Base-by-base conservation (phyloP, 305 asterid species). In the Fraxinus ornus region DNA sequence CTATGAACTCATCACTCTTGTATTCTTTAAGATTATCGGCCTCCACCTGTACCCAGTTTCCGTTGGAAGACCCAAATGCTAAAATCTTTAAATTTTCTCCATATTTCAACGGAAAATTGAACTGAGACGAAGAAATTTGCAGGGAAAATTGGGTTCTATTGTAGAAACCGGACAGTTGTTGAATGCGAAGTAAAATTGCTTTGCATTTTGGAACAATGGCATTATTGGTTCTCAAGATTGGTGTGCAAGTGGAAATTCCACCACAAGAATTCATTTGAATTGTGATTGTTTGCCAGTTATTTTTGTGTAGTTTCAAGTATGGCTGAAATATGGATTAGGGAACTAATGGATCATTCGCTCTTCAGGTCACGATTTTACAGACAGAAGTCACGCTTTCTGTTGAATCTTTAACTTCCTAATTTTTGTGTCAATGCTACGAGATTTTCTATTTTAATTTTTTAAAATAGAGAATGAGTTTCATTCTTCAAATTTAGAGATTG, bases 1-100 rank as follows among this genome's bases (percentile, higher is more conserved):
- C 99, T 30, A 94, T 77, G 86, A 92, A 92, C 82, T 89, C 94
- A 82, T 87, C 89, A 74, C 83, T 90, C 44, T 78, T 37, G 84
- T 80, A 86, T 37, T 86, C 90, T 57, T 49, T 73, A 4, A 68
- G 66, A 82, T 86, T 74, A 55, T 83, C 88, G 68, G 88, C 84
- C 81, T 85, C 87, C 75, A 82, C 80, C 5, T 85, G 87, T 17
- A 86, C 80, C 89, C 92, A 90, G 83, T 82, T 73, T 4, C 83
- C 86, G 79, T 83, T 86, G 8, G 85, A 79, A 66, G 91, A 73
- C 4, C 90, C 84, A 81, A 87, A 84, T 41, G 92, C 90, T 26
- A 76, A 85, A 87, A 81, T 79, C 30, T 74, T 83, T 35, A 81
- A 86, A 72, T 78, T 87, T 79, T 80, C 71, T 44, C 75, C 75